phyloP scores from a whole-genome alignment of 805 yeast species.

The Metschnikowia similis region DNA sequence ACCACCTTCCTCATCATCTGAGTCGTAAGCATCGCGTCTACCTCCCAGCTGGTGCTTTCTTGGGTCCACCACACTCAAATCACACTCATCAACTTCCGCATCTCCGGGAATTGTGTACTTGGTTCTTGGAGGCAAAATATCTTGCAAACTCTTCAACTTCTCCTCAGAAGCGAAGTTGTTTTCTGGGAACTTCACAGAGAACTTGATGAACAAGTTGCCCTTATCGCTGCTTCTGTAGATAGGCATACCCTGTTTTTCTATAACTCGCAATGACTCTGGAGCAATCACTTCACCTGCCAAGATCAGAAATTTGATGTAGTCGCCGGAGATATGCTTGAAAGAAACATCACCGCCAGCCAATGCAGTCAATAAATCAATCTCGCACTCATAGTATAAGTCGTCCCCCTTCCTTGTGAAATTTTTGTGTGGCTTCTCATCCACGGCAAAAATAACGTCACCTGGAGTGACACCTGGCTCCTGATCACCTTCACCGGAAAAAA shows the following conservation, averaged over 20 bases:
- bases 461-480: constrained; percentile 93
- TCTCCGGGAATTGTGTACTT: constrained; percentile 58
- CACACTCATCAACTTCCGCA: constrained; percentile 78
- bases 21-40: constrained; percentile 42
- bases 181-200: constrained; percentile 84
- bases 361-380: constrained; percentile 89
- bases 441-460: constrained; percentile 91
- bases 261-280: constrained; percentile 76
- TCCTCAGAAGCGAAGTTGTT: constrained; percentile 71
- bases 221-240: constrained; percentile 78
- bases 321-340: constrained; percentile 87
- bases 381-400: constrained; percentile 79
- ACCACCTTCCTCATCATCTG: constrained; percentile 42
- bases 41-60: constrained; percentile 46
- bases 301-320: constrained; percentile 75
- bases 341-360: constrained; percentile 93
- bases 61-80: constrained; percentile 64
- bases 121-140: constrained; percentile 74
- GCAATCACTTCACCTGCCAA: constrained; percentile 90
- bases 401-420: constrained; percentile 83
- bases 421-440: constrained; percentile 86
- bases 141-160: constrained; percentile 66
- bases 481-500: constrained; percentile 94
- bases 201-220: constrained; percentile 85
- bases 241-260: constrained; percentile 98